Conservation (phyloP, 73 alveolate genomes). For the Halteria grandinella region DNA sequence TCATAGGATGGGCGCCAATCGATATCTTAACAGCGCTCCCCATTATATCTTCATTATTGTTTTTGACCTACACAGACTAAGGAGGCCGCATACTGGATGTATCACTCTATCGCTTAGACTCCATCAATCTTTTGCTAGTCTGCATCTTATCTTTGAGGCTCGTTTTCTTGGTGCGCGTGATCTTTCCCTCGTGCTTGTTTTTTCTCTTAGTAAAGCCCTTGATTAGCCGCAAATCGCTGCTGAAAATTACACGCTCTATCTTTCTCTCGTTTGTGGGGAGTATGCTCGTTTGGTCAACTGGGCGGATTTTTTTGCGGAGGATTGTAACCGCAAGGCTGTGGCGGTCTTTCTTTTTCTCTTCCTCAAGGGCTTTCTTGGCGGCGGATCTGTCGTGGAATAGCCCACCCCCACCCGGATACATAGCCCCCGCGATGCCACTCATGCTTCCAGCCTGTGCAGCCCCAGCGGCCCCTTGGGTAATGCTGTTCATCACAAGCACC, state of each 20-base stretch:
- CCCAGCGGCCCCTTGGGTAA: background rate
- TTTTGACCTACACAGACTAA: background rate
- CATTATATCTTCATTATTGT: background rate
- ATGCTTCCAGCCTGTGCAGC: no score
- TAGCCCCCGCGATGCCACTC: no score
- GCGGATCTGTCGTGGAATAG: no score
- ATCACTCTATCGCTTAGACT: constrained; percentile 35
- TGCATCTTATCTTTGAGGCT: constrained; percentile 38
- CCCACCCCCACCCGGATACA: no score
- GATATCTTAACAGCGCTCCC: constrained; percentile 6
- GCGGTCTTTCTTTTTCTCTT: background rate
- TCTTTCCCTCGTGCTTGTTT: constrained; percentile 52
- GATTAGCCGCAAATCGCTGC: constrained; percentile 52
- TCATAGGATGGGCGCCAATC: background rate
- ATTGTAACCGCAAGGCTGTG: constrained; percentile 7
- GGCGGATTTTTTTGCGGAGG: constrained; percentile 28
- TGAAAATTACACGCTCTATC: constrained; percentile 48
- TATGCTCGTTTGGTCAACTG: background rate
- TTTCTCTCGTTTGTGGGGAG: constrained; percentile 20
- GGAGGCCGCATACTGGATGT: background rate
- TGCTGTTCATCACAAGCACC: constrained; percentile 33
- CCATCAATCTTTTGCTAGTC: background rate
- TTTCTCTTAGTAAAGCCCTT: constrained; percentile 64
- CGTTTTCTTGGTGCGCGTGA: constrained; percentile 31
- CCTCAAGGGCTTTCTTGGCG: constrained; percentile 7